Base-by-base conservation (phyloP, 108 stramenopile species). In the Seminavis robusta region DNA sequence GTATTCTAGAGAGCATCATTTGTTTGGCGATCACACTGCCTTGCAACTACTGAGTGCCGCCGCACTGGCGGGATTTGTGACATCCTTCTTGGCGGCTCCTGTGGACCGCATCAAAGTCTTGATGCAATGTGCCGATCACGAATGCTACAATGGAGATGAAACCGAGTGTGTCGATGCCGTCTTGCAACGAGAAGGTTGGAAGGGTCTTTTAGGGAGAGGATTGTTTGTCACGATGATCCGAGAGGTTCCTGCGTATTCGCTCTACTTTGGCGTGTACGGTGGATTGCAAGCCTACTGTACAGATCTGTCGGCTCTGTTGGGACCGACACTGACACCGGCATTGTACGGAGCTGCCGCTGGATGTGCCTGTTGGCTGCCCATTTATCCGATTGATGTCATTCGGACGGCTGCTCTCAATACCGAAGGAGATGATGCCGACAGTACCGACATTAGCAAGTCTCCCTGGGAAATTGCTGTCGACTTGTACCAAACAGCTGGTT, bases 351-450 rank as follows among this genome's bases (percentile, higher is more conserved):
- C 80, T 0, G 19, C 67, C 1, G 59, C 76, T 23, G 85, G 85
- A 8, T 59, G 59, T 47, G 72, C 72, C 1, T 80, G 69, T 52
- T 79, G 75, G 73, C 58, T 82, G 6, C 79, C 81, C 34, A 72
- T 81, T 23, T 80, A 86, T 58, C 85, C 85, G 11, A 67, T 82
- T 26, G 85, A 86, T 48, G 77, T 80, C 20, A 79, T 82, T 17
- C 82, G 83, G 59, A 82, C 85, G 11, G 43, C 71, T 30, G 63
- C 71, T 17, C 83, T 80, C 49, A 39, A 65, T 39, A 44, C 69
- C 52, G 43, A 59, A 41, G 55, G 55, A 25, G 38, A 36, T 24
- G 37, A 17, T 3, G 10, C 55, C 4, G 34, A 43, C 57, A 52
- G 54, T 33, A 28, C 42, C 26, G 13, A 56, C 36, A 20, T 66